Evolutionary conservation across 2,329 filamentous ascomycete species (phyloP), one percentile per base, ranked within the genome.

Genomic region (Scedosporium boydii): DNA sequence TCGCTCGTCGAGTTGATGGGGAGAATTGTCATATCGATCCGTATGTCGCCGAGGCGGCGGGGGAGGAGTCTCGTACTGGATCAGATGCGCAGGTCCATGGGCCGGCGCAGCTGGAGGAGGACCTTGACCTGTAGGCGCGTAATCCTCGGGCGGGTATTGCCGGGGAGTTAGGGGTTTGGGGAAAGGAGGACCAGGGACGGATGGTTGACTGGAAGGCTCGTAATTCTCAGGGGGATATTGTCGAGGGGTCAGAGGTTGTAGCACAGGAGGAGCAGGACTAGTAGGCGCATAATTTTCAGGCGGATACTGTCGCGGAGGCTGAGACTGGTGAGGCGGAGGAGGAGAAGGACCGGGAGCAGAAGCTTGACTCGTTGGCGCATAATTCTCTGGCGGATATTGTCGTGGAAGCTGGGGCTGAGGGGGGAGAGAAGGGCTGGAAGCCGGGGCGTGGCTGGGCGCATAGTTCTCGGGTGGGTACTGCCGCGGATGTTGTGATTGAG

Each of bases 1-100:
- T 56, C 72, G 68, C 27, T 78, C 75, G 12, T 78, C 76, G 3
- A 69, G 67, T 18, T 72, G 73, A 27, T 67, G 67, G 1, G 71
- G 65, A 21, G 75, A 71, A 18, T 68, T 71, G 16, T 77, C 76
- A 23, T 72, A 70, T 6, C 72, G 70, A 34, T 79, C 76, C 3
- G 70, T 68, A 58, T 74, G 73, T n/a, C 60, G 34, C 23, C 38
- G 65, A 48, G 27, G 65, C 55, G 38, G 63, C 16, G 56, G 67
- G 42, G 63, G 60, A 6, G 60, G 59, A 14, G 51, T 62, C 14
- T 62, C 60, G 64, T 65, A 63, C 59, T 63, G 62, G 62, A 63
- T 66, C 65, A 67, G 67, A 63, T 69, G 73, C 46, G 65, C 70
- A 61, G 73, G 73, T 4, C 72, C 71, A 10, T 75, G 69, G 61